Evolutionary conservation across 2,329 filamentous ascomycete species (phyloP).

Genomic region (Monosporascus cannonballus): DNA sequence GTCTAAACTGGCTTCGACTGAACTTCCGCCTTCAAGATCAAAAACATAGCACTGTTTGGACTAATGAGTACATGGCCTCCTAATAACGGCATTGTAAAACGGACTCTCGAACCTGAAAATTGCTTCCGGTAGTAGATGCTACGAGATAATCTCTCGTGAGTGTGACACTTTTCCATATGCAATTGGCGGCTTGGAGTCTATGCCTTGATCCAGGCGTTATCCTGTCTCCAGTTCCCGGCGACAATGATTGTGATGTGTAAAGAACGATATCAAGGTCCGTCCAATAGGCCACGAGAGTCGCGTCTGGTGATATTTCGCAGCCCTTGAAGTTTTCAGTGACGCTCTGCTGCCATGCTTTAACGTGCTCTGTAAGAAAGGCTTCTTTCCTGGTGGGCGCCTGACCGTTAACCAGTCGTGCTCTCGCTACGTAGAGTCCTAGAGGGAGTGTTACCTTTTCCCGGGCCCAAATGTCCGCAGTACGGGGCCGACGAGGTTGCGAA

Average conservation of each 20-base stretch:
- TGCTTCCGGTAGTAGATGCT: conserved; percentile 15
- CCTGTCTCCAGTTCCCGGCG: not conserved
- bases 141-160: conserved; percentile 15
- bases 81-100: not conserved
- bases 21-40: conserved; percentile 11
- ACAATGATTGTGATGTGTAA: conserved; percentile 19
- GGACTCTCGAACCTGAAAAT: conserved; percentile 6
- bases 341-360: conserved; percentile 12
- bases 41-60: conserved; percentile 16
- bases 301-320: conserved; percentile 22
- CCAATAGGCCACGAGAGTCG: conserved; percentile 22
- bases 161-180: conserved; percentile 14
- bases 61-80: not conserved
- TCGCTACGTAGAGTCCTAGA: not conserved
- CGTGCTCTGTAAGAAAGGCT: conserved; percentile 6
- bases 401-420: not conserved
- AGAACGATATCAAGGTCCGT: conserved; percentile 21
- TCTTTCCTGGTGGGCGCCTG: not conserved
- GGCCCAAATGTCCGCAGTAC: not conserved
- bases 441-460: not conserved
- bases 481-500: not conserved
- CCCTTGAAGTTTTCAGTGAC: conserved; percentile 18
- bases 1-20: conserved; percentile 11
- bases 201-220: conserved; percentile 6
- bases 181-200: conserved; percentile 7